These are phyloP conservation scores for Pisolithus tinctorius DNA, from an alignment of 768 basidiomycete species.

Conservation along the genomic window DNA sequence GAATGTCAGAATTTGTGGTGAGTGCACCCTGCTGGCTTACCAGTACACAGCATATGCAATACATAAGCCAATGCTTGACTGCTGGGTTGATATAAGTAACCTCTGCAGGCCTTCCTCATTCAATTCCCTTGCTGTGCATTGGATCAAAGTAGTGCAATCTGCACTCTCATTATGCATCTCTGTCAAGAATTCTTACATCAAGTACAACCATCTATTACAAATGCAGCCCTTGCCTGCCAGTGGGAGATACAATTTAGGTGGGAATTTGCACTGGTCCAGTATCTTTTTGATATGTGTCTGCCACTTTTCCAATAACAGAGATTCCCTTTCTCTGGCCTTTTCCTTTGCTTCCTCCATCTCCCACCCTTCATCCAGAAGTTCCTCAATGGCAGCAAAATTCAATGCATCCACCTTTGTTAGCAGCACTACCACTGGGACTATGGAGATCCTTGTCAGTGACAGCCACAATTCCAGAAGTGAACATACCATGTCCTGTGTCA, in stretches of 20 bases:
- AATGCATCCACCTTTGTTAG: slow-evolving; percentile 35
- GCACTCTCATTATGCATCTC: not conserved
- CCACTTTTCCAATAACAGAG: not conserved
- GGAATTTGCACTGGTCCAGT: not conserved
- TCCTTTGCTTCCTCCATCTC: slow-evolving; percentile 5
- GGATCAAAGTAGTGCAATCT: not conserved
- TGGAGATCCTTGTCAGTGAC: not conserved
- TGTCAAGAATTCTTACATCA: not conserved
- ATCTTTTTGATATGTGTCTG: not conserved
- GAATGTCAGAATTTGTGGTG: too few species aligned
- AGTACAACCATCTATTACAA: not conserved
- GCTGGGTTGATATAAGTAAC: not conserved
- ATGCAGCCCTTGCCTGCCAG: not conserved
- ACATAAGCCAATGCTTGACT: not conserved
- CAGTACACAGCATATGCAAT: not conserved
- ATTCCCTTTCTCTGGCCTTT: slow-evolving; percentile 11
- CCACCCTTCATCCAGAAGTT: slow-evolving; percentile 6
- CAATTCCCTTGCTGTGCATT: not conserved
- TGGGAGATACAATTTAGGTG: not conserved
- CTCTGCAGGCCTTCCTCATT: not conserved
- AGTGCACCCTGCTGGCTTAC: not conserved
- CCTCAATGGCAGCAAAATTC: slow-evolving; percentile 12
- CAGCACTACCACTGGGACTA: slow-evolving; percentile 34
- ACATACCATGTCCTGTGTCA: slow-evolving; percentile 8
- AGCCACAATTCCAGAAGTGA: not conserved